Base-by-base conservation (phyloP, 345 rosid genomes). In the Lepidium aucheri region DNA sequence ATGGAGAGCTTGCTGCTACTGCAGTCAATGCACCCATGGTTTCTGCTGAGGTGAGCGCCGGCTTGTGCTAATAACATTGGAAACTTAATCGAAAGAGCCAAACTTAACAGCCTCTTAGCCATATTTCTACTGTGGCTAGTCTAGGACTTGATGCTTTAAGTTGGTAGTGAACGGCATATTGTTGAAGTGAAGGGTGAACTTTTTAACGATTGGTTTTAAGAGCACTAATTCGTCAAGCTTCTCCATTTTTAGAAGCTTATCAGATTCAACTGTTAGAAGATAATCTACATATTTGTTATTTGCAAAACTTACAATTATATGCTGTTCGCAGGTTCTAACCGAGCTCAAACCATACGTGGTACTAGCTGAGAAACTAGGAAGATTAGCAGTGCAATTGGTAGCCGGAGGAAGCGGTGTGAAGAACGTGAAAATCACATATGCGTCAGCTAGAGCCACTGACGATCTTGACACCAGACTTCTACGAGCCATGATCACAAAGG, bases 1-100 rank as follows among this genome's bases (percentile, higher is more conserved):
- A 82, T 61, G 97, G 97, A 30, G 92, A 90, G 81, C 91, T 90
- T 60, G 97, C 97, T 57, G 82, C 95, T 22, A 87, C 97, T 69
- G 97, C 95, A 11, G 95, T 90, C 74, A 90, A 90, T 78, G 97
- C 97, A 17, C 92, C 97, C 5, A 87, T 90, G 97, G 95, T 90
- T 69, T 88, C 97, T 67, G 95, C 97, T 44, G 76, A 73, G 76
- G 75, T 70, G 63, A 58, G 56, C 12, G 35, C 2, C 46, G 38
- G 12, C 54, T 10, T 14, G 4, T 56, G 56, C 64, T 44, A 22
- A 28, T 45, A 15, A 20, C 11, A 24, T 41, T 34, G 10, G 15
- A 55, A 7, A 4, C 16, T 53, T 7, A 9, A 7, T 41, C 13
- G 15, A 47, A 54, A 57, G 11, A 28, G 36, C 33, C 58, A 47